Evolutionary conservation across 495 filamentous ascomycete species (phyloP), one percentile per base, ranked within the genome.

Genomic region (Penicillium parvum): DNA sequence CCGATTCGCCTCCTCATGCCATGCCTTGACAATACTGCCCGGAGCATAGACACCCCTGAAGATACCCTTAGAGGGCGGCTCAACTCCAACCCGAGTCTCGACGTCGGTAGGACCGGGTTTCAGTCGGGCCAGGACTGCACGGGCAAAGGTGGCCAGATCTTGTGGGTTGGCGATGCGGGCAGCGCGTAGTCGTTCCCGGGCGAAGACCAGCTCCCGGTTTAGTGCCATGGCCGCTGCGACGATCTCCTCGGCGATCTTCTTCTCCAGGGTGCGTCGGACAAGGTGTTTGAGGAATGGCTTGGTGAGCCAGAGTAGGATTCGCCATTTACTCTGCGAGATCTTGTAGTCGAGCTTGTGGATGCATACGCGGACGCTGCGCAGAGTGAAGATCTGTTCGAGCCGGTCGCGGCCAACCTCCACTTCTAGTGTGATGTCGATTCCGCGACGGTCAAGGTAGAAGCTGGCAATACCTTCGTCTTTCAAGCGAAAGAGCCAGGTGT

Each of bases 1-100:
- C 45, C 73, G 66, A 21, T 64, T 64, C 1, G 81, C 87, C 59
- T 94, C 83, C 28, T 90, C 86, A 43, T 89, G 76, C 87, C 88
- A 96, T 16, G 90, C 57, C 68, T 87, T 88, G 23, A 91, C 84
- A 7, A 96, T 63, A 61, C 88, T 94, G 0, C 88, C 90, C 0
- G 91, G 91, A 5, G 91, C 81, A 70, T 95, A 95, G 4, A 88
- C 72, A 2, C 84, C 88, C 51, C 81, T 78, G 64, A 96, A 97
- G 5, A 91, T 73, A 8, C 85, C 86, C 18, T 60, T 60, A 8
- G 79, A 74, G 0, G 81, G 79, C 30, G 77, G 68, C 12, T 71
- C 71, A 7, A 94, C 63, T 0, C 86, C 87, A 17, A 95, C 64
- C 0, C 81, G 66, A 3, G 79, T 66, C 40, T 92, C 80, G 1